Evolutionary conservation across 2,329 filamentous ascomycete species (phyloP), one percentile per base, ranked within the genome.

Genomic region (Leptosphaerulina australis): DNA sequence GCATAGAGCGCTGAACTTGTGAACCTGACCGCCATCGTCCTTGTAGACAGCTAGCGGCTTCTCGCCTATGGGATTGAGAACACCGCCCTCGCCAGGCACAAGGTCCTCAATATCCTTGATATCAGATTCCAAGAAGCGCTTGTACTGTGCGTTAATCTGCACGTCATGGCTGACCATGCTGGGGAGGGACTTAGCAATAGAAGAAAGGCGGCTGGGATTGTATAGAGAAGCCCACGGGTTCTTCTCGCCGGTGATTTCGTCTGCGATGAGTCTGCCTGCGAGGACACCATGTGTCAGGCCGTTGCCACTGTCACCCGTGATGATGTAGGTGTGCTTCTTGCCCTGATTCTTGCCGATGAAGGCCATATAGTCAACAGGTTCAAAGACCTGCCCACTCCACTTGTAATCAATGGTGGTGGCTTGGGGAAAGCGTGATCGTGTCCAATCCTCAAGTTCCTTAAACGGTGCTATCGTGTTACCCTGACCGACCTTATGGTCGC

Each of bases 401-500:
- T 72, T 72, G 69, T 83, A 84, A 51, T 84, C 82, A 6, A 80
- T 73, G 3, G 70, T 63, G 0, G 75, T 75, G 1, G 77, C 77
- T 37, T 78, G 71, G 0, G 81, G 74, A 63, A 84, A 84, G 21
- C 82, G 77, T 38, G 79, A 75, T 5, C 80, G 75, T 0, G 74
- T 74, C 82, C 81, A 84, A 0, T 61, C 59, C 61, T 82, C 81
- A 3, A 84, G 74, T 56, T 82, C 78, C 1, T 71, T 67, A 50
- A 80, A 82, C 5, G 79, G 76, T 0, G 74, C 74, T 0, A 69
- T 62, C 1, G 77, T 70, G 2, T 75, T 68, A 33, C 78, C 76
- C 55, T 83, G 80, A 0, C 81, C 81, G n/a, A 83, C 80, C 61
- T 82, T 81, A 71, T 84, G 82, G 58, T 84, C 82, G 40, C 79